These are phyloP conservation scores for Termitomyces eurrhizus DNA, from an alignment of 768 basidiomycete genomes.

Conservation along the genomic window DNA sequence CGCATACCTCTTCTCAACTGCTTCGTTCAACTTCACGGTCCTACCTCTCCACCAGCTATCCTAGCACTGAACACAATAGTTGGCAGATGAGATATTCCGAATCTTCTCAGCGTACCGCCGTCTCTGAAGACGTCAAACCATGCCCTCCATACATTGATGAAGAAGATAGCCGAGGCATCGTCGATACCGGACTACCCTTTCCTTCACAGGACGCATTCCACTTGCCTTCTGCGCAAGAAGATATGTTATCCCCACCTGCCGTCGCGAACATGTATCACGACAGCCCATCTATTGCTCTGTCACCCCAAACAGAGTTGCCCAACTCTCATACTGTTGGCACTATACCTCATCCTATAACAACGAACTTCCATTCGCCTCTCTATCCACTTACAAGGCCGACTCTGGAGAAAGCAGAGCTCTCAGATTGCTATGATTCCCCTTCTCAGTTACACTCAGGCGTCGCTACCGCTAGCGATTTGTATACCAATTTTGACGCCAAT, in stretches of 20 bases:
- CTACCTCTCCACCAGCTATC: background rate
- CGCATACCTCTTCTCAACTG: background rate
- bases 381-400: background rate
- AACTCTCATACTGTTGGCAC: background rate
- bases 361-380: background rate
- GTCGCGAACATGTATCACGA: background rate
- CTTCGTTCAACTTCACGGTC: background rate
- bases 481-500: constrained; percentile 2
- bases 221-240: background rate
- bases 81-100: constrained; percentile 16
- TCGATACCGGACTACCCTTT: background rate
- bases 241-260: background rate
- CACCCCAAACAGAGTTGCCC: background rate
- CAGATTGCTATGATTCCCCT: background rate
- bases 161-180: background rate
- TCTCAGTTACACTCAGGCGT: background rate
- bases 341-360: background rate
- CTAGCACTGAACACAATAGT: background rate
- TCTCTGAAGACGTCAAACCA: constrained; percentile 4
- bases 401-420: constrained; percentile 1
- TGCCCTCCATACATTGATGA: background rate
- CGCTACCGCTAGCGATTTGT: background rate
- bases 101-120: constrained; percentile 19
- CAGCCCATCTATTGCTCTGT: background rate
- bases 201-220: background rate